Evolutionary conservation across 257 asterid species (phyloP), one percentile per base, ranked within the genome.

Genomic region (Petunia secreta): DNA sequence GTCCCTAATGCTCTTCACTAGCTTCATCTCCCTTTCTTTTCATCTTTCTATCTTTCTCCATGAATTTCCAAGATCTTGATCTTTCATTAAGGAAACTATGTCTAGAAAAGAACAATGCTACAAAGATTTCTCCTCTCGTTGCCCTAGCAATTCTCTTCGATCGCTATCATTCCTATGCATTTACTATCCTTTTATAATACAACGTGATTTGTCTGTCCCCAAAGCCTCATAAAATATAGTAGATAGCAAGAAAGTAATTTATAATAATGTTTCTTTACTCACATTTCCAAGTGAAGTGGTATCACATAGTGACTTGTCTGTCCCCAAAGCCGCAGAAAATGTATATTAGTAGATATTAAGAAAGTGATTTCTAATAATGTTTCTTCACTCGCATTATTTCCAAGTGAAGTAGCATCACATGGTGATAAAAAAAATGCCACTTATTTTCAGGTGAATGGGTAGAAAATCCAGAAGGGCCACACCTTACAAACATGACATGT

Each of bases 361-460:
- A n/a, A n/a, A n/a, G n/a, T n/a, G n/a, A n/a, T n/a, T n/a, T n/a
- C n/a, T n/a, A n/a, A n/a, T n/a, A n/a, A n/a, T n/a, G n/a, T n/a
- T n/a, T n/a, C n/a, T n/a, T n/a, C n/a, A n/a, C n/a, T n/a, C n/a
- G n/a, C n/a, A n/a, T n/a, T n/a, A n/a, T n/a, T n/a, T n/a, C n/a
- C n/a, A n/a, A n/a, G n/a, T n/a, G n/a, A n/a, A n/a, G n/a, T n/a
- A n/a, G n/a, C n/a, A n/a, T n/a, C n/a, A n/a, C n/a, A n/a, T n/a
- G 90, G 85, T 59, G 16, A 15, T 3, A 85, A 83, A 85, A 59
- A 36, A 54, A 76, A 3, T 94, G 98, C 69, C 90, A 92, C 76
- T 74, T 94, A 55, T 94, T 91, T 85, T 59, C 89, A 0, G 98
- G 98, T 9, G 94, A 93, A 53, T 94, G 98, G 98, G 89, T 91